Base-by-base conservation (phyloP, 1,139 yeast species). In the Eremothecium coryli region DNA sequence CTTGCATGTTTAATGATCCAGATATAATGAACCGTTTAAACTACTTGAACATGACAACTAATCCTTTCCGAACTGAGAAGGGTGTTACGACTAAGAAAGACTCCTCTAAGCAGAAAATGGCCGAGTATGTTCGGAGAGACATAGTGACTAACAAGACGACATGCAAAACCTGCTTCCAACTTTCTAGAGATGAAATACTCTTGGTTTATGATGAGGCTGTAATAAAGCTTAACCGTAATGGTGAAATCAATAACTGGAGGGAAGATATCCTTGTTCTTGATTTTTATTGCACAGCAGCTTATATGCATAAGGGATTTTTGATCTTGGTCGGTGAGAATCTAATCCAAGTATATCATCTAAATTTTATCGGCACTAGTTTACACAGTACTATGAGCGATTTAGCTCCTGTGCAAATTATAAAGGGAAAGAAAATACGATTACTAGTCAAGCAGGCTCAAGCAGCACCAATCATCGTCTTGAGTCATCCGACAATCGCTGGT, bases 131-230 rank as follows among this genome's bases (percentile, higher is more conserved):
- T 7, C 52, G 48, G 37, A 49, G 46, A 22, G 61, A 57, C 31
- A 50, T 57, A 21, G 43, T 44, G 1, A 44, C 45, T 13, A 42
- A 45, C 38, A 40, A 46, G 49, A 60, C 39, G 60, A 67, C 42
- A 81, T 93, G 29, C 53, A 77, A 60, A 74, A 80, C 28, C 66
- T 82, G 73, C 75, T 71, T 58, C 68, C 77, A 49, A 65, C 32
- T 36, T 2, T 36, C 67, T 14, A 73, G 73, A 28, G 66, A 70
- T 36, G 73, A 70, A 33, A 73, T 77, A 38, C 54, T 84, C 5
- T 59, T 82, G 33, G 81, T 82, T 25, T 85, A 82, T 58, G 80
- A 72, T 40, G 78, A 78, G 38, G 76, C 80, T 52, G 90, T 85
- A 2, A 63, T 85, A 2, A 78, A 77, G 43, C 70, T 79, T 39